Evolutionary conservation across 1,284 basidiomycete species (phyloP).

Genomic region (Amylostereum areolatum): DNA sequence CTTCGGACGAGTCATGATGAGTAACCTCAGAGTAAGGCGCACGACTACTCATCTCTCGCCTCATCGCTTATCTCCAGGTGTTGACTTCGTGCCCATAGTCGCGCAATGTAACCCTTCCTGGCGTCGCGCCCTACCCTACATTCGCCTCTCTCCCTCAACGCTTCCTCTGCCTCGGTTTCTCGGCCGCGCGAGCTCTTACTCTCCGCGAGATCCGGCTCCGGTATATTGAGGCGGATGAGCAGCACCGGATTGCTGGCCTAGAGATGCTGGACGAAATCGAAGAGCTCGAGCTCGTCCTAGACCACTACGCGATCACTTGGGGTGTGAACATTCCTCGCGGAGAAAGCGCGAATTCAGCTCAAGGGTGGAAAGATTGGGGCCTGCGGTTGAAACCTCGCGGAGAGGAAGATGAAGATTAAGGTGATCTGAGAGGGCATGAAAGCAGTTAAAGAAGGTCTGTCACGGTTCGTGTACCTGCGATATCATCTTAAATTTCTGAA

Average conservation of each 20-base stretch:
- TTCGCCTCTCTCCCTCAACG: slow-evolving; percentile 53
- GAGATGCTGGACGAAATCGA: slow-evolving; percentile 91
- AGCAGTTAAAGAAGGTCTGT: too few relatives aligned
- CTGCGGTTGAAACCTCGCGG: too few relatives aligned
- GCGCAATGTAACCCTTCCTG: slow-evolving; percentile 71
- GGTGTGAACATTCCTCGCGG: slow-evolving; percentile 28
- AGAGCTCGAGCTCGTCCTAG: slow-evolving; percentile 82
- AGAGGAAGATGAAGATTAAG: too few relatives aligned
- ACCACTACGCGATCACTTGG: slow-evolving; percentile 87
- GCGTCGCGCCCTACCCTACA: slow-evolving; percentile 57
- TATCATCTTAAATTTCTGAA: too few relatives aligned
- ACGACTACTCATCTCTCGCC: not conserved
- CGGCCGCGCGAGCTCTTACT: slow-evolving; percentile 47
- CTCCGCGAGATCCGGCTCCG: slow-evolving; percentile 62
- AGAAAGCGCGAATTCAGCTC: too few relatives aligned
- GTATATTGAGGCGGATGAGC: slow-evolving; percentile 50
- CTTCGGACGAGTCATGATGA: slow-evolving; percentile 85
- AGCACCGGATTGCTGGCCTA: slow-evolving; percentile 63
- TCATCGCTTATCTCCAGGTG: not conserved
- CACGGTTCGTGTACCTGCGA: too few relatives aligned
- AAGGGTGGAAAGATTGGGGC: too few relatives aligned
- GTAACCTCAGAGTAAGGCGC: slow-evolving; percentile 66
- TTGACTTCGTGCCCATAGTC: slow-evolving; percentile 36
- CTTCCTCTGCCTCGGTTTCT: slow-evolving; percentile 58
- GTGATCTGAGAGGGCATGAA: too few relatives aligned